phyloP scores from a whole-genome alignment of 805 yeast species.

The Metschnikowia lachancei region DNA sequence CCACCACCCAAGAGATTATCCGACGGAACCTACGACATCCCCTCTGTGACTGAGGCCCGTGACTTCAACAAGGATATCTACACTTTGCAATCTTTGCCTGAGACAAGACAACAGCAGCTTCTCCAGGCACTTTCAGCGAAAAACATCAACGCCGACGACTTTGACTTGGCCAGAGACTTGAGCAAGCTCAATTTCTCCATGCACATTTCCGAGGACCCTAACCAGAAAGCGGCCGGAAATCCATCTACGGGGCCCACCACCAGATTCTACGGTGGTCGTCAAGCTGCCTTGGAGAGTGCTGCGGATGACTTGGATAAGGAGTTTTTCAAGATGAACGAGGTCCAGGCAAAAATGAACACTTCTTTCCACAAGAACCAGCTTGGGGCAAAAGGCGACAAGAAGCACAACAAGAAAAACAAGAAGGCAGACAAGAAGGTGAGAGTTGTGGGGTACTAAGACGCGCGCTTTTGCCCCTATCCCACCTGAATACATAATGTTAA shows the following conservation, averaged over 20 bases:
- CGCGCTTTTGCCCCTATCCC: neutral
- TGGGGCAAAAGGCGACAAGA: constrained; percentile 41
- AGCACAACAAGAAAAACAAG: constrained; percentile 76
- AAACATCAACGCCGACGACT: constrained; percentile 47
- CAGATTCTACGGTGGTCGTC: constrained; percentile 72
- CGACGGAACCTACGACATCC: constrained; percentile 58
- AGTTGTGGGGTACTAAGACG: constrained; percentile 19
- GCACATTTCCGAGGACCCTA: constrained; percentile 50
- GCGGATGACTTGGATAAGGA: constrained; percentile 83
- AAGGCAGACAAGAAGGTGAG: constrained; percentile 49
- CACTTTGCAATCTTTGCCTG: constrained; percentile 63
- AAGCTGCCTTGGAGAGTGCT: constrained; percentile 73
- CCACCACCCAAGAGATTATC: constrained; percentile 76
- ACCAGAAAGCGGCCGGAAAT: constrained; percentile 28
- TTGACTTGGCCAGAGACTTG: constrained; percentile 69
- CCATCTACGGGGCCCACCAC: constrained; percentile 39
- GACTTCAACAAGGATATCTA: constrained; percentile 75
- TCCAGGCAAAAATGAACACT: constrained; percentile 58
- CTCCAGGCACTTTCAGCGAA: constrained; percentile 58
- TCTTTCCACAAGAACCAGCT: constrained; percentile 66
- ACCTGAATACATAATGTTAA: neutral
- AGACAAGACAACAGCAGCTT: constrained; percentile 69
- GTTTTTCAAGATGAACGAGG: constrained; percentile 68
- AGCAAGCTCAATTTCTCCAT: constrained; percentile 73
- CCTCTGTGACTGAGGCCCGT: constrained; percentile 38